Base-by-base conservation (phyloP, 495 filamentous ascomycete species). In the Penicillium lagena region DNA sequence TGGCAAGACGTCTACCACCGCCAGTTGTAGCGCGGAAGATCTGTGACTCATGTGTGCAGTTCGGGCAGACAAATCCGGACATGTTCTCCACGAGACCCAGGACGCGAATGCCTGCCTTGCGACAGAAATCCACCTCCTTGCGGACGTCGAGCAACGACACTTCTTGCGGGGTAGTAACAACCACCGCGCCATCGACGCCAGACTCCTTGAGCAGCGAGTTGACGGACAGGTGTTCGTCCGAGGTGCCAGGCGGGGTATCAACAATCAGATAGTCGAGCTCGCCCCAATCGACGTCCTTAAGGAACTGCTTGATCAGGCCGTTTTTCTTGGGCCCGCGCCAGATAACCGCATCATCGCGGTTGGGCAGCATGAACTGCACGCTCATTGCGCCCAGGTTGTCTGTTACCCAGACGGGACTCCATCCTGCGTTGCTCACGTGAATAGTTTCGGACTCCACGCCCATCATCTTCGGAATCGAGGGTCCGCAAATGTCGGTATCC, bases 271-370 rank as follows among this genome's bases (percentile, higher is more conserved):
- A 94, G 51, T 98, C 94, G 64, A 97, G 68, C 47, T 90, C 85
- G 9, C 94, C 93, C 93, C 94, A 97, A 58, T 91, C 88, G 17
- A 97, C 94, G 60, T 98, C 94, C 65, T 91, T 94, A 22, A 98
- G 57, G 55, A 98, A 98, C 65, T 90, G 86, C 70, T 97, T 98
- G 59, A 98, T 97, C 45, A 98, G 62, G 1, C 93, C 93, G 56
- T 96, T 98, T 78, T 97, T 98, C 76, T 97, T 98, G 5, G 94
- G 85, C 0, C 93, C 93, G 27, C 91, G 75, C 94, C 93, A 98
- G 46, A 98, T 97, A 10, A 97, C 82, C 4, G 93, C 94, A 49
- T 93, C 89, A 55, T 97, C 93, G 5, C 86, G 72, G 45, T 87
- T 87, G 0, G 93, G 93, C 30, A 98, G 72, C 90, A 98, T 93